Evolutionary conservation across 768 basidiomycete genomes (phyloP), one percentile per base, ranked within the genome.

Genomic region (Amylocystis lapponica): DNA sequence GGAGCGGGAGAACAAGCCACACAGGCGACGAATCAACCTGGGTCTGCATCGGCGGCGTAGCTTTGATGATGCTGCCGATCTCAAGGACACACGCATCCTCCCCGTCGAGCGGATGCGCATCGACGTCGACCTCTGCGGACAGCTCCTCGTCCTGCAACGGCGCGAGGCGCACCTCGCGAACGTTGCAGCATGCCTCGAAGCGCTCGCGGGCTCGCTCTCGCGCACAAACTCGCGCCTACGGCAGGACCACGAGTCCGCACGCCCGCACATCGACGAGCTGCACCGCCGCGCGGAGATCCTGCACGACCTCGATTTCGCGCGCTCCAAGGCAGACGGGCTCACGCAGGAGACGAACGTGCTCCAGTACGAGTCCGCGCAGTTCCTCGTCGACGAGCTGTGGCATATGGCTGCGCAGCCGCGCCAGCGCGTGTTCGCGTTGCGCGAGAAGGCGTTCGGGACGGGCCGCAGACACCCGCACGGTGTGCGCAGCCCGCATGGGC

Each of bases 81-180:
- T 80, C 49, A 66, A 62, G 29, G 66, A 66, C 36, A 57, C 72
- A 46, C 66, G 66, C 27, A 64, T 81, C 10, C 59, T 86, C 32
- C 70, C 72, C 3, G 48, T 71, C 6, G 82, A 87, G 42, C 69
- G 75, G 53, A 85, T 90, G 83, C 75, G 72, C 38, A 77, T 86
- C 31, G 87, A 90, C 53, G 87, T 88, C 27, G 85, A 83, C 53
- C 68, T 90, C 13, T 82, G 82, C 54, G 84, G 83, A 4, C 82
- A 89, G 55, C 58, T 85, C 36, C 66, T 90, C 17, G 73, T 83
- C 50, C 77, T 87, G 78, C 66, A 65, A 26, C 66, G 86, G 32
- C 71, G 86, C 53, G 80, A 82, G 56, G 66, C 70, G 45, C 86
- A 89, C 59, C 65, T 90, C 27, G 67, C 65, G 41, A 82, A 84